Conservation (phyloP, 2,329 filamentous ascomycete genomes). For the Pyricularia sp. region DNA sequence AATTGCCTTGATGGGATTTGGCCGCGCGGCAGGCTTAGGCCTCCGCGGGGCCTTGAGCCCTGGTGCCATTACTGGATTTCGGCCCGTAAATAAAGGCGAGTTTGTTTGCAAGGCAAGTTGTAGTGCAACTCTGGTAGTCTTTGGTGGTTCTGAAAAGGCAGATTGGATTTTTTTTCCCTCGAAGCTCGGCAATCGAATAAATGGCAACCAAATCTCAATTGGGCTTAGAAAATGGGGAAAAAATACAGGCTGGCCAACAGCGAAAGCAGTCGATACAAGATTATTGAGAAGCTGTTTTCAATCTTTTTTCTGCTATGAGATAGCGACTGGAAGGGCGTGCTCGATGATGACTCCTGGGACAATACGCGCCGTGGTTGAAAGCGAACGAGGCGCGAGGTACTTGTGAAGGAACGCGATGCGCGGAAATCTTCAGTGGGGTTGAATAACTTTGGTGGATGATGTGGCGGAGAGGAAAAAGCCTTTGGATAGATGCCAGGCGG, state of each 20-base stretch:
- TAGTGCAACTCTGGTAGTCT: not conserved
- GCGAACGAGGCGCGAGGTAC: not conserved
- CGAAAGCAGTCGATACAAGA: not conserved
- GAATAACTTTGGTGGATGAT: not conserved
- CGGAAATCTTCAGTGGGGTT: not conserved
- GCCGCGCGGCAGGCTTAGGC: constrained; percentile 2
- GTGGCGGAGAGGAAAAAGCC: not conserved
- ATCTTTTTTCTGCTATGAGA: not conserved
- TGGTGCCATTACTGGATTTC: not conserved
- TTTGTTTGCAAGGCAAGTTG: not conserved
- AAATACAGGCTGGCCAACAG: not conserved
- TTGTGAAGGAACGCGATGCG: not conserved
- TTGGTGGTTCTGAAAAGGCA: not conserved
- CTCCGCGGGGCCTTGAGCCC: not conserved
- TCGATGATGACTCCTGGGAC: not conserved
- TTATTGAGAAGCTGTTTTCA: not conserved
- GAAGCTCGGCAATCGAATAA: not conserved
- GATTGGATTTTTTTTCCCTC: not conserved
- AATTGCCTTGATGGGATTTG: constrained; percentile 38
- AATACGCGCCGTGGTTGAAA: not conserved
- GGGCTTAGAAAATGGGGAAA: not conserved
- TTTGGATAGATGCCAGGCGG: not conserved
- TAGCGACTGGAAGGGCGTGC: not conserved
- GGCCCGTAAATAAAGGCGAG: not conserved
- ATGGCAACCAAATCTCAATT: not conserved